phyloP scores from a whole-genome alignment of 2,329 filamentous ascomycete species.

The Elsinoe perseae region DNA sequence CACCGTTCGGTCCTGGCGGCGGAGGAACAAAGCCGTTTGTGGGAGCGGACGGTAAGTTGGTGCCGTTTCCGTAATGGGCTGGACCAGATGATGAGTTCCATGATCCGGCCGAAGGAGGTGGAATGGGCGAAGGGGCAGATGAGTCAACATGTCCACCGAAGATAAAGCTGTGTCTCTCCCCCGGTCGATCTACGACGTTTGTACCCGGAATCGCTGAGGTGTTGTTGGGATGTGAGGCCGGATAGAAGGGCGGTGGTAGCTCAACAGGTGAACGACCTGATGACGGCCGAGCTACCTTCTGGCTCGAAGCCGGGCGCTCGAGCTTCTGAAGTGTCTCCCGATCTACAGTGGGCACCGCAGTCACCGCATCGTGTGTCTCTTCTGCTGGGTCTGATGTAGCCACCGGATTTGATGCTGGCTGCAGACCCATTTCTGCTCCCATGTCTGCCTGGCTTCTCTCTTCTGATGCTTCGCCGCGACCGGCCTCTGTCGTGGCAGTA shows the following conservation, averaged over 20 bases:
- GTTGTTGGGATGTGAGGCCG: background rate
- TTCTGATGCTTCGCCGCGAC: background rate
- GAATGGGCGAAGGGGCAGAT: conserved; percentile 14
- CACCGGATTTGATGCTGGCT: background rate
- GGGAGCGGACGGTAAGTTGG: background rate
- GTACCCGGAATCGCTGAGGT: background rate
- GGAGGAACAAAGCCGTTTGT: background rate
- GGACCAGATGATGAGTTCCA: conserved; percentile 11
- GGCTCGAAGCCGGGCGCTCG: background rate
- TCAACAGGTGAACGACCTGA: conserved; percentile 9
- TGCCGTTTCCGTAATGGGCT: background rate
- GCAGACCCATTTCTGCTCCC: background rate
- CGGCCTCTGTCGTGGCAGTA: background rate
- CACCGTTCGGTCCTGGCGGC: background rate
- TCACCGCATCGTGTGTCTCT: background rate
- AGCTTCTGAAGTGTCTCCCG: background rate
- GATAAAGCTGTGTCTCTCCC: conserved; percentile 8
- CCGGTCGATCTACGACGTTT: background rate
- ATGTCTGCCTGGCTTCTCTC: background rate
- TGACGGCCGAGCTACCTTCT: background rate
- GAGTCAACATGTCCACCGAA: conserved; percentile 14
- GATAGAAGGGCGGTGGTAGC: conserved; percentile 12
- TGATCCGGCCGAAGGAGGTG: conserved; percentile 11
- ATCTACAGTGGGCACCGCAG: background rate
- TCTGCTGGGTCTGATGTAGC: background rate